Base-by-base conservation (phyloP, 2,329 filamentous ascomycete species). In the Colletotrichum sp. region DNA sequence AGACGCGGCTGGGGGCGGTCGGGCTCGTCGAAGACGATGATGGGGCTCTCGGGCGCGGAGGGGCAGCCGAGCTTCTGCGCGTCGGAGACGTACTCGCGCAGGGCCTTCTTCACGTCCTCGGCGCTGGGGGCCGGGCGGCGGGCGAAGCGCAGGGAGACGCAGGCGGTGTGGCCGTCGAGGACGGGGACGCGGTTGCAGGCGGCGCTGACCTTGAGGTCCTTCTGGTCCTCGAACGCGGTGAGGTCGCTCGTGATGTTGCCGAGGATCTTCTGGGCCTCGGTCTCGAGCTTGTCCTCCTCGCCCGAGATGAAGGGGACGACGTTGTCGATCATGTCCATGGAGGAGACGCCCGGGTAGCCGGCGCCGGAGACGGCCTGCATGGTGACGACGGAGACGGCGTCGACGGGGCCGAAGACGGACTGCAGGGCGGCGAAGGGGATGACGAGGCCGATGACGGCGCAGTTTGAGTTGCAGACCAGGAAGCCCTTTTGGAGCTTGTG, bases 401-500 rank as follows among this genome's bases (percentile, higher is more conserved):
- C 94, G 79, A 98, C 94, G 80, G 93, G 93, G 60, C 96, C 97
- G 81, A 98, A 98, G 80, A 91, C 93, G 68, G 93, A 91, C 84
- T 98, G 94, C 43, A 98, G 91, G 18, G 96, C 96, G 13, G 96
- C 96, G 82, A 98, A 96, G 28, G 97, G 97, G 78, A 98, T 97
- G 76, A 98, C 96, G 74, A 98, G 92, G 64, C 96, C 96, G 81
- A 98, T 98, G 82, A 98, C 96, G 72, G 96, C 96, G 87, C 97
- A 99, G 88, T 98, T 98, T 78, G 95, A 98, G 88, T 98, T 98
- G 91, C 96, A 98, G 76, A 98, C 95, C 48, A 98, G 88, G 88
- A 98, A 98, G 28, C 97, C 97, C 86, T 94, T 96, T 77, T 94
- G 88, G 60, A 98, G 89, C 32, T 88, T 88, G 84, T 94, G 91